A percentile compares a stretch with the other conserved stretches of the same genome.
Conservation (phyloP, 2,329 filamentous ascomycete genomes). For the Zelopaecilomyces penicillatus region DNA sequence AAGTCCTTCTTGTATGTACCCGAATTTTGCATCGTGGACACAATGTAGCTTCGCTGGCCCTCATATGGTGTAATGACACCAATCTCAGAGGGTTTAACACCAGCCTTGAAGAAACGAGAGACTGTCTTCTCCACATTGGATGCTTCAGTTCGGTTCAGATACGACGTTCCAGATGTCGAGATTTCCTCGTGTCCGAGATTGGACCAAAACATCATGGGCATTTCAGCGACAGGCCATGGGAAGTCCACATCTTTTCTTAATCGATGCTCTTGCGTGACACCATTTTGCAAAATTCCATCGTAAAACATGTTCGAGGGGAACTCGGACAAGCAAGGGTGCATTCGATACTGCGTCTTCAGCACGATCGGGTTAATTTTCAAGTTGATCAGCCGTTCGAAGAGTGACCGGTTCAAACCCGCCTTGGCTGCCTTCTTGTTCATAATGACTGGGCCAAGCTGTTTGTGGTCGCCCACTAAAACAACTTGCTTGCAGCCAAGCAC, state of each 20-base stretch:
- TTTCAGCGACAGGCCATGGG: slow-evolving; percentile 89
- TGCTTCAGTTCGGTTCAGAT: slow-evolving; percentile 94
- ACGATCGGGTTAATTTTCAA: slow-evolving; percentile 86
- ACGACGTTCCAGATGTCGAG: slow-evolving; percentile 93
- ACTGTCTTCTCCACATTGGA: slow-evolving; percentile 98
- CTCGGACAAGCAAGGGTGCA: slow-evolving; percentile 95
- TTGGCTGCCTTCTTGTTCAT: slow-evolving; percentile 99
- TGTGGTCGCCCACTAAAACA: slow-evolving; percentile 96
- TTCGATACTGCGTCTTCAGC: slow-evolving; percentile 94
- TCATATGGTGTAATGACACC: slow-evolving; percentile 99
- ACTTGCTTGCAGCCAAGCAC: slow-evolving; percentile 98
- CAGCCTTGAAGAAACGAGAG: slow-evolving; percentile 96
- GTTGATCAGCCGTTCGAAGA: slow-evolving; percentile 93
- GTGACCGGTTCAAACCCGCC: slow-evolving; percentile 92
- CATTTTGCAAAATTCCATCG: slow-evolving; percentile 92
- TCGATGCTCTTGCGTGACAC: slow-evolving; percentile 81
- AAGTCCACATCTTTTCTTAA: slow-evolving; percentile 93
- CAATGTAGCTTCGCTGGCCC: slow-evolving; percentile 94
- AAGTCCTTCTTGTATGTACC: slow-evolving; percentile 97
- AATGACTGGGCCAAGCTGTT: slow-evolving; percentile 94
- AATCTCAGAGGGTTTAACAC: slow-evolving; percentile 86
- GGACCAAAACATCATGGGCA: slow-evolving; percentile 99
- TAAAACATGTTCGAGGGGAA: slow-evolving; percentile 99
- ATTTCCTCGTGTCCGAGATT: slow-evolving; percentile 98
- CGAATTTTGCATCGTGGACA: slow-evolving; percentile 98